These are phyloP conservation scores for Pseudozyma sp. DNA, from an alignment of 1,284 basidiomycete species.

Conservation along the genomic window DNA sequence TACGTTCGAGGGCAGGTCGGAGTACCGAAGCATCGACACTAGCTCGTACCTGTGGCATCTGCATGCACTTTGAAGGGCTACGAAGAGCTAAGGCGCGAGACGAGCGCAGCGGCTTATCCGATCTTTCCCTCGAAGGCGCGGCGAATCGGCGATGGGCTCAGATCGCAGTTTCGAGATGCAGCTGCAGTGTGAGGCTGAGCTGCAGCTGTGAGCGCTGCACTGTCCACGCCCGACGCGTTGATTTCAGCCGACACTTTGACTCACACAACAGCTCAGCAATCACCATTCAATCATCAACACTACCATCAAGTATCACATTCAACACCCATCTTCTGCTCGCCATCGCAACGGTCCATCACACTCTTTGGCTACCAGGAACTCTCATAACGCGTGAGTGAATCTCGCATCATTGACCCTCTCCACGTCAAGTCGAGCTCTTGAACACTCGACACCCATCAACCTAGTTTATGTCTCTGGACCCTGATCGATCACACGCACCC, in stretches of 20 bases:
- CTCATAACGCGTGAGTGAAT: slow-evolving; percentile 16
- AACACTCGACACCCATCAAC: background rate
- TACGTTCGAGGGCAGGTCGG: no score
- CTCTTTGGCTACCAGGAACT: background rate
- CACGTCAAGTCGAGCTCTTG: slow-evolving; percentile 22
- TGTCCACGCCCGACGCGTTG: slow-evolving; percentile 22
- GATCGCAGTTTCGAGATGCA: slow-evolving; percentile 2
- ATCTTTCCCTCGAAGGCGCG: background rate
- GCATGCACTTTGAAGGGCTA: no score
- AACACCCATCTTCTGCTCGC: background rate
- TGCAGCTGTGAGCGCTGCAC: slow-evolving; percentile 1
- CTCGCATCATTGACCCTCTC: slow-evolving; percentile 15
- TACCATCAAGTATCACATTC: background rate
- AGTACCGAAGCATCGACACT: no score
- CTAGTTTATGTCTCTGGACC: slow-evolving; percentile 45
- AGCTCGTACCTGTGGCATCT: no score
- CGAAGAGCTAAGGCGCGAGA: no score
- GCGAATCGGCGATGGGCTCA: no score
- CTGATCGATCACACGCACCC: slow-evolving; percentile 1
- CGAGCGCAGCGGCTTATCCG: background rate
- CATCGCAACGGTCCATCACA: background rate
- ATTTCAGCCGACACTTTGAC: background rate
- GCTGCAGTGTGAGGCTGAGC: slow-evolving; percentile 25
- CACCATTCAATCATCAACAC: background rate
- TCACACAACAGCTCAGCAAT: background rate